Conservation (phyloP, 31 red algal species). For the Asparagopsis taxiformis region DNA sequence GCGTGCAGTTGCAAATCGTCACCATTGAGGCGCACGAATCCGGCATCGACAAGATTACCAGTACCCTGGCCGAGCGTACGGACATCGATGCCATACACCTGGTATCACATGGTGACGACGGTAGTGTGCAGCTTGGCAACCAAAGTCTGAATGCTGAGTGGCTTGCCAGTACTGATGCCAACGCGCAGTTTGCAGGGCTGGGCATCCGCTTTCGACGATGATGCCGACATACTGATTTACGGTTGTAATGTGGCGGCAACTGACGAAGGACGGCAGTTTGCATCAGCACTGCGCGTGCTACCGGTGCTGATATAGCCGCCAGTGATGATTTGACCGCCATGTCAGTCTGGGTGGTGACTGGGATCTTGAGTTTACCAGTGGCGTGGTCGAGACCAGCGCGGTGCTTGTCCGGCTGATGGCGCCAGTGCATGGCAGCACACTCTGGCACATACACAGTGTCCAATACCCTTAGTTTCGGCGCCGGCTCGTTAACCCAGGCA, state of each 20-base stretch:
- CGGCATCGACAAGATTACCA: background rate
- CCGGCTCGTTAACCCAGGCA: background rate
- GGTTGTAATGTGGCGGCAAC: constrained; percentile 7
- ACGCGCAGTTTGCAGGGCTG: constrained; percentile 3
- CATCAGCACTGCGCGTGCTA: background rate
- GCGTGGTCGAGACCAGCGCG: background rate
- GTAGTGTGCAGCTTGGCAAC: background rate
- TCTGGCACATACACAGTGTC: constrained; percentile 1
- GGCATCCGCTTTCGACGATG: background rate
- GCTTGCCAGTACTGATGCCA: background rate
- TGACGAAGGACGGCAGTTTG: background rate
- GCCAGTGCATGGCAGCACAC: too few relatives aligned
- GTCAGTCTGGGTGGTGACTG: background rate
- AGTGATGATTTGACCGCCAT: background rate
- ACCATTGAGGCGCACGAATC: background rate
- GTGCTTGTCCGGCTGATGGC: too few relatives aligned
- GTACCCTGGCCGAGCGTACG: background rate
- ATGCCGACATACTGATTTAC: constrained; percentile 1
- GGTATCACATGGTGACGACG: constrained; percentile 2
- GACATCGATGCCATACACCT: constrained; percentile 4
- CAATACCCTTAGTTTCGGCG: background rate
- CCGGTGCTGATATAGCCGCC: background rate
- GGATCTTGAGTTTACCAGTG: background rate
- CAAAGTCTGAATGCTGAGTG: background rate
- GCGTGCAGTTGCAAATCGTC: too few relatives aligned